These are phyloP conservation scores for Ambrosiella cleistominuta DNA, from an alignment of 2,329 filamentous ascomycete genomes.

Conservation along the genomic window DNA sequence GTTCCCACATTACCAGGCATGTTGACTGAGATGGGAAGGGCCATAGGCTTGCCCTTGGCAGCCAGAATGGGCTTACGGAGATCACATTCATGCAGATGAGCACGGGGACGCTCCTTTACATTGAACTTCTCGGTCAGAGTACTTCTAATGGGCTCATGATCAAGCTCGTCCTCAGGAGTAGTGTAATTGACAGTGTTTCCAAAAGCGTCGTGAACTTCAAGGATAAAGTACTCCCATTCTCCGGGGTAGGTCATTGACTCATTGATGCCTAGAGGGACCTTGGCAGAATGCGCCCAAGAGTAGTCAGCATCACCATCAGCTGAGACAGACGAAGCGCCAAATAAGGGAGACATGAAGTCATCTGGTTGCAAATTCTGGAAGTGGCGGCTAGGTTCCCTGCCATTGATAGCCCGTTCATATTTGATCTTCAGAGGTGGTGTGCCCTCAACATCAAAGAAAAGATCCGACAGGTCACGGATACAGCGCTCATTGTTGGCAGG, in stretches of 20 bases:
- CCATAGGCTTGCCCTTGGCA: constrained; percentile 50
- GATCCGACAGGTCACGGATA: constrained; percentile 70
- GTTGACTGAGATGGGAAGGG: constrained; percentile 41
- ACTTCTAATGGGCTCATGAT: constrained; percentile 40
- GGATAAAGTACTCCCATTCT: constrained; percentile 75
- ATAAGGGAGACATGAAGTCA: constrained; percentile 59
- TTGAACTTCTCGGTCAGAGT: constrained; percentile 59
- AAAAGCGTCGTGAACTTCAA: constrained; percentile 80
- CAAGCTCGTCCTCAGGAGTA: constrained; percentile 46
- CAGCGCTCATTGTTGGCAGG: constrained; percentile 52
- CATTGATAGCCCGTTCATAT: constrained; percentile 78
- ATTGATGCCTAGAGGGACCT: constrained; percentile 66
- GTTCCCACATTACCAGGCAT: constrained; percentile 44
- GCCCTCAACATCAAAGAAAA: constrained; percentile 68
- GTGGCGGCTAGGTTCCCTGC: constrained; percentile 65
- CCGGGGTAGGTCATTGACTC: constrained; percentile 70
- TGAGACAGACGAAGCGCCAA: constrained; percentile 42
- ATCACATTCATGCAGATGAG: constrained; percentile 58
- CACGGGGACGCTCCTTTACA: constrained; percentile 71
- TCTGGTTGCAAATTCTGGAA: constrained; percentile 91
- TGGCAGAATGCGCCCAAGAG: constrained; percentile 64
- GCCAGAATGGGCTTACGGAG: constrained; percentile 66
- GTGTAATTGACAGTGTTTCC: constrained; percentile 72
- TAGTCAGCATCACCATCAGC: constrained; percentile 41
- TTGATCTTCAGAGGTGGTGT: constrained; percentile 83